Conservation (phyloP, 2,329 filamentous ascomycete species). For the Gnomoniopsis smithogilvyi region DNA sequence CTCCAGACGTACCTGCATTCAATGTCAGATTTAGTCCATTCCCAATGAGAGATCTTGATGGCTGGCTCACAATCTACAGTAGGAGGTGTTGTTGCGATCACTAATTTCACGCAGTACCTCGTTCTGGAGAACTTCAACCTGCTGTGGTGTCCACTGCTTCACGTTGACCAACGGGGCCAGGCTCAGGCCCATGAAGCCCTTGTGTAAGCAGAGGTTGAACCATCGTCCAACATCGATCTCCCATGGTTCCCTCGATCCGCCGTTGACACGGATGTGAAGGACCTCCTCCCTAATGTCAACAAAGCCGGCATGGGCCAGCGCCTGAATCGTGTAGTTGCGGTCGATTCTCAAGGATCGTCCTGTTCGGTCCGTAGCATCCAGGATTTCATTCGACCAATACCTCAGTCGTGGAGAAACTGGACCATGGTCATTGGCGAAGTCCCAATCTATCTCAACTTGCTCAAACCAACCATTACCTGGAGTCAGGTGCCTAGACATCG, state of each 20-base stretch:
- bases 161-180: conserved; percentile 69
- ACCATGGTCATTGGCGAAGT: conserved; percentile 68
- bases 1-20: conserved; percentile 32
- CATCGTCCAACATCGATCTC: conserved; percentile 70
- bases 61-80: conserved; percentile 70
- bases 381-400: conserved; percentile 68
- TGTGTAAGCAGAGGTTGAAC: conserved; percentile 77
- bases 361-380: conserved; percentile 63
- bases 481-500: conserved; percentile 62
- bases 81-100: conserved; percentile 65
- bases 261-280: conserved; percentile 69
- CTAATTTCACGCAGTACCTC: conserved; percentile 67
- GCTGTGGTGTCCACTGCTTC: conserved; percentile 55
- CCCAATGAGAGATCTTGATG: too few species aligned
- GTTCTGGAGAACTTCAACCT: conserved; percentile 60
- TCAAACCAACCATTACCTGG: conserved; percentile 76
- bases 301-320: conserved; percentile 71
- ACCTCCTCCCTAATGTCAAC: conserved; percentile 71
- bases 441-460: conserved; percentile 85
- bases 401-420: conserved; percentile 51
- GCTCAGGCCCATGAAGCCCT: conserved; percentile 70
- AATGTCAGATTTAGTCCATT: background rate
- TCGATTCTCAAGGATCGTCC: conserved; percentile 63
- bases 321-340: conserved; percentile 47
- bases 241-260: conserved; percentile 64